A percentile compares a stretch with the other conserved stretches of the same genome.
Conservation (phyloP, 1,284 basidiomycete genomes). For the Marasmius sp. region DNA sequence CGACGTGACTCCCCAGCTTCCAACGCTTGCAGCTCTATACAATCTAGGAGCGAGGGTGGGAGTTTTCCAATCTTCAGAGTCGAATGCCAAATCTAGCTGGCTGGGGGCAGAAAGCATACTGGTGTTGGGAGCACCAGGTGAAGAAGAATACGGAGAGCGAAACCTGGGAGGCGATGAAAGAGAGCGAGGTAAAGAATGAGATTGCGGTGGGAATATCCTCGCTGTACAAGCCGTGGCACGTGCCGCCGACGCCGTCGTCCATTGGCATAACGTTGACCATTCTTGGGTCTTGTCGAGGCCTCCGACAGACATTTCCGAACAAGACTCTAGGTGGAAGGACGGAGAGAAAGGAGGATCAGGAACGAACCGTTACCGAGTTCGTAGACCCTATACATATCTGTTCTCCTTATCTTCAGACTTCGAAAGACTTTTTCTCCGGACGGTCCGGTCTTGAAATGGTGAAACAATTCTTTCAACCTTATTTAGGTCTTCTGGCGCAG, state of each 20-base stretch:
- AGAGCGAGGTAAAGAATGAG: background rate
- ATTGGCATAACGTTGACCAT: background rate
- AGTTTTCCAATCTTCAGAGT: conserved; percentile 58
- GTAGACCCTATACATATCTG: background rate
- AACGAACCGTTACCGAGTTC: background rate
- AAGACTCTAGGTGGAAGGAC: background rate
- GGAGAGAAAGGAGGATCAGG: background rate
- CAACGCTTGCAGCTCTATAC: conserved; percentile 63
- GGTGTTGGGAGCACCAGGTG: background rate
- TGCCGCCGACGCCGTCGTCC: background rate
- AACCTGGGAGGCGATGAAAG: background rate
- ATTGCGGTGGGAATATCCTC: background rate
- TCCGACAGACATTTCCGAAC: background rate
- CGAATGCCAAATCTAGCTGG: conserved; percentile 59
- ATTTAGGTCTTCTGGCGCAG: background rate
- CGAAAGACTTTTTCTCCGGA: background rate
- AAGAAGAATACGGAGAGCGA: conserved; percentile 15
- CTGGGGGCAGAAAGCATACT: conserved; percentile 53
- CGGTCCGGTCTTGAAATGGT: background rate
- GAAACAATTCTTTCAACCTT: background rate
- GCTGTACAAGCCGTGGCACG: background rate
- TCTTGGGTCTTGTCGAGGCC: background rate
- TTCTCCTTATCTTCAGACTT: background rate
- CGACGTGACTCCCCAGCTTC: conserved; percentile 80
- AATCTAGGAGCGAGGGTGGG: conserved; percentile 48